Conservation (phyloP, 2,329 filamentous ascomycete species). For the Cytospora piceicola region DNA sequence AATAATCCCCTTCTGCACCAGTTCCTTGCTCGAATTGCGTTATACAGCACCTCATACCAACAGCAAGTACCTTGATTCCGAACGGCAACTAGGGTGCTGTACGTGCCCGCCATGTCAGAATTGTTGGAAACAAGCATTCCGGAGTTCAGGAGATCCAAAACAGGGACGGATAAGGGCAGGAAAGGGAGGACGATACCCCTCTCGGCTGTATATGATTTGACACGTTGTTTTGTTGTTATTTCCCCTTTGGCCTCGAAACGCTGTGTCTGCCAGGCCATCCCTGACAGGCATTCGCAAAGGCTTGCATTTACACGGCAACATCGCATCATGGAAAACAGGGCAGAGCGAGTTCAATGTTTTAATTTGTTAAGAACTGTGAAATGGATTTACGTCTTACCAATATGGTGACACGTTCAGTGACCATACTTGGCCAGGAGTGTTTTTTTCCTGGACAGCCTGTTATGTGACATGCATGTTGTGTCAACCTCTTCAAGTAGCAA, state of each 20-base stretch:
- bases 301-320: slow-evolving; percentile 23
- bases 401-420: background rate
- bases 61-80: background rate
- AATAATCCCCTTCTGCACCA: background rate
- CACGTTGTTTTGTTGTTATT: background rate
- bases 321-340: slow-evolving; percentile 15
- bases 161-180: slow-evolving; percentile 2
- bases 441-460: background rate
- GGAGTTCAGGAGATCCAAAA: slow-evolving; percentile 22
- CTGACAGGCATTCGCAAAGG: background rate
- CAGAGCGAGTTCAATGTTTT: background rate
- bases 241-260: background rate
- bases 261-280: background rate
- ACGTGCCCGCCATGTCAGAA: slow-evolving; percentile 1
- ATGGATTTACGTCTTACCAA: background rate
- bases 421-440: background rate
- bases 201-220: slow-evolving; percentile 6
- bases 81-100: slow-evolving; percentile 7
- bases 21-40: background rate
- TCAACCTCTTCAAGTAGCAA: slow-evolving; percentile 7
- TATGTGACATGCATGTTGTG: background rate
- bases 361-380: background rate
- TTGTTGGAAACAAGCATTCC: slow-evolving; percentile 20
- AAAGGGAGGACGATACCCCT: slow-evolving; percentile 25
- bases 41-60: background rate